Conservation (phyloP, 495 filamentous ascomycete genomes). For the Talaromyces thailandensis region DNA sequence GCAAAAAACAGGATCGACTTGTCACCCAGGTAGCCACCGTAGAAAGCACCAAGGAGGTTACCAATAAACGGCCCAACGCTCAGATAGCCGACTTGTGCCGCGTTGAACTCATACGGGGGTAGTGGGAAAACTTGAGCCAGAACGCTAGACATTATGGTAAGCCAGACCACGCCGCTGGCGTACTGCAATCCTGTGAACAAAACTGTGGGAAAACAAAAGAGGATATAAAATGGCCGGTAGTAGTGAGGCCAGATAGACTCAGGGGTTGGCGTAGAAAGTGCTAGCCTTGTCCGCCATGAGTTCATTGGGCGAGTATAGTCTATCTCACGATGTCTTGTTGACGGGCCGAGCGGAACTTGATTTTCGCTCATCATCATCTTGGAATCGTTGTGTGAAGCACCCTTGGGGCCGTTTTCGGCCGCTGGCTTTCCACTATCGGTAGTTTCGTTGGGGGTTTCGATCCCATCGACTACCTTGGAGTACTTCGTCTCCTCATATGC, state of each 20-base stretch:
- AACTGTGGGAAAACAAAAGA: conserved; percentile 29
- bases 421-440: background rate
- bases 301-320: conserved; percentile 18
- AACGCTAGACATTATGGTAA: conserved; percentile 24
- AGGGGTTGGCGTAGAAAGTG: conserved; percentile 16
- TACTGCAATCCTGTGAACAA: conserved; percentile 30
- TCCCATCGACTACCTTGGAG: conserved; percentile 13
- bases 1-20: conserved; percentile 27
- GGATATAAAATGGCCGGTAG: conserved; percentile 23
- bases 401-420: background rate
- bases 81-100: conserved; percentile 30
- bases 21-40: conserved; percentile 31
- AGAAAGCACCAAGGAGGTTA: conserved; percentile 26
- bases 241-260: conserved; percentile 26
- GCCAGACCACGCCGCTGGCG: conserved; percentile 26
- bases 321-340: conserved; percentile 11
- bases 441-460: conserved; percentile 1
- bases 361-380: background rate
- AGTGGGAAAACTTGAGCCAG: conserved; percentile 23
- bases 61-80: conserved; percentile 33
- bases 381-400: background rate
- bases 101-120: conserved; percentile 33
- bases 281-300: conserved; percentile 18
- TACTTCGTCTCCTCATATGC: conserved; percentile 31
- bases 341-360: conserved; percentile 1